Percentiles rank a stretch among this genome's conserved stretches.
These are phyloP conservation scores for Phialocephala subalpina DNA, from an alignment of 2,329 filamentous ascomycete genomes.

Conservation along the genomic window DNA sequence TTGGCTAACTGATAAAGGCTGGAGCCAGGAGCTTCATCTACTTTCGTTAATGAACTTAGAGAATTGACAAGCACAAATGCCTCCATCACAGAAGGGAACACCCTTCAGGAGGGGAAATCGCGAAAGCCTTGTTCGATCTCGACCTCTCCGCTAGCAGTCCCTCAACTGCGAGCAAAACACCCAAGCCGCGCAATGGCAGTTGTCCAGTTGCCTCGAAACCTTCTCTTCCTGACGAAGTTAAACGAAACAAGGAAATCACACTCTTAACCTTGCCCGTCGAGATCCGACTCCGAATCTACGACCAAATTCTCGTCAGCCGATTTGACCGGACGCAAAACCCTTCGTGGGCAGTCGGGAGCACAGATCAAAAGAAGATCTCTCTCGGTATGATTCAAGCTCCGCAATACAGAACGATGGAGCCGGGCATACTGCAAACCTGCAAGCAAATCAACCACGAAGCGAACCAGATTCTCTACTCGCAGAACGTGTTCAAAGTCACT, in stretches of 20 bases:
- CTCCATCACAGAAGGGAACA: not conserved
- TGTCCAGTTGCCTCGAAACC: not conserved
- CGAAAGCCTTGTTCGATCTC: not conserved
- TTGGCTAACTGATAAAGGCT: too few species aligned
- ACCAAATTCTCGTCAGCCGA: not conserved
- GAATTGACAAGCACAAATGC: not conserved
- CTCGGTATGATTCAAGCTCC: not conserved
- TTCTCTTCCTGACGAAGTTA: not conserved
- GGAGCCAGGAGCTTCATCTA: too few species aligned
- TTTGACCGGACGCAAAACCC: not conserved
- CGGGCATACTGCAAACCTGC: slow-evolving; percentile 17
- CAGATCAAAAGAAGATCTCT: not conserved
- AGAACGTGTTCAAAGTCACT: slow-evolving; percentile 17
- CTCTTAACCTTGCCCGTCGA: not conserved
- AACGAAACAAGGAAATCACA: not conserved
- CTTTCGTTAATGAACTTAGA: not conserved
- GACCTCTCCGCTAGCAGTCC: not conserved
- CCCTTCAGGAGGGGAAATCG: not conserved
- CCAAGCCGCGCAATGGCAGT: not conserved
- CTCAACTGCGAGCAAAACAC: not conserved
- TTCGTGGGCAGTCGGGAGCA: not conserved
- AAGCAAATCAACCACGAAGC: slow-evolving; percentile 20
- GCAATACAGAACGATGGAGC: slow-evolving; percentile 18
- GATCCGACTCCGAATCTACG: not conserved
- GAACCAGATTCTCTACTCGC: slow-evolving; percentile 19